A percentile compares a stretch with the other conserved stretches of the same genome.
These are phyloP conservation scores for Arthrocladium fulminans DNA, from an alignment of 2,329 filamentous ascomycete species.

Conservation along the genomic window DNA sequence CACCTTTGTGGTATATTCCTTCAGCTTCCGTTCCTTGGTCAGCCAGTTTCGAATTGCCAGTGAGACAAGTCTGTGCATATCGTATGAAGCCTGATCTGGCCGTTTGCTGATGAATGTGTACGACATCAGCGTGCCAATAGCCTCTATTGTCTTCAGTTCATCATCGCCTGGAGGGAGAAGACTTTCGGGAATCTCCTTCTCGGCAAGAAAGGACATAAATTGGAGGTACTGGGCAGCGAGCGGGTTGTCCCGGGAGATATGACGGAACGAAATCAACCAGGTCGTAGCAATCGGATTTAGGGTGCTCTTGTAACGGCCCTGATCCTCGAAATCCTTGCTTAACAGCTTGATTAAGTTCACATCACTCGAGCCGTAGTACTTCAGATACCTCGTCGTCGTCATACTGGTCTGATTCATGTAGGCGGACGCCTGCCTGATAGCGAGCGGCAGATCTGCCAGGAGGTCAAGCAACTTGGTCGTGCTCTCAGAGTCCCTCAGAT, in stretches of 20 bases:
- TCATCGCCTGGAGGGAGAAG: conserved; percentile 23
- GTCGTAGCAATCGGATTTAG: conserved; percentile 30
- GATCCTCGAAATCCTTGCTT: conserved; percentile 27
- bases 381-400: conserved; percentile 11
- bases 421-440: conserved; percentile 26
- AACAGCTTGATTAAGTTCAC: conserved; percentile 25
- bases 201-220: conserved; percentile 27
- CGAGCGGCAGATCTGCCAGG: conserved; percentile 26
- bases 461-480: conserved; percentile 16
- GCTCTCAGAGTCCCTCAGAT: conserved; percentile 13
- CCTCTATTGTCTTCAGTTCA: conserved; percentile 20
- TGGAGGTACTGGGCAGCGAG: conserved; percentile 29
- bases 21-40: conserved; percentile 15
- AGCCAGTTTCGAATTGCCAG: conserved; percentile 28
- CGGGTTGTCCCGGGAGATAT: conserved; percentile 24
- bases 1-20: conserved; percentile 11
- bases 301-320: conserved; percentile 23
- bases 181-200: conserved; percentile 26
- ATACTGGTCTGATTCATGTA: conserved; percentile 26
- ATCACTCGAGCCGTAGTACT: conserved; percentile 19
- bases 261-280: conserved; percentile 31
- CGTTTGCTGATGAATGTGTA: conserved; percentile 27
- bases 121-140: conserved; percentile 25
- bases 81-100: conserved; percentile 11
- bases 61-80: conserved; percentile 29